Conservation (phyloP, 805 yeast species). For the Wickerhamiella siamensis region DNA sequence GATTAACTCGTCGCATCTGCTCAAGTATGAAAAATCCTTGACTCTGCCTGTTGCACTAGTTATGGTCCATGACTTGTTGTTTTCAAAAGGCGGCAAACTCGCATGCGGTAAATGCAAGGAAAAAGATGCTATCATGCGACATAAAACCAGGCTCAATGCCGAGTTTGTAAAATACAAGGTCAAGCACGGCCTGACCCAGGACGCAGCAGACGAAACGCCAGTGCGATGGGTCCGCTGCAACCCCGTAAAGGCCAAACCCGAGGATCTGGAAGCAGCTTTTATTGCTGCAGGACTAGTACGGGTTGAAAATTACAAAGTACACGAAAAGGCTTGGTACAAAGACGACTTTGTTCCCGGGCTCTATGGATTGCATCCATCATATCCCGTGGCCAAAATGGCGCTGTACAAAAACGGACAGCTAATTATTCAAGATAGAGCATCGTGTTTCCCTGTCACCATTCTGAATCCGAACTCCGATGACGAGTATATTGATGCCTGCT, state of each 20-base stretch:
- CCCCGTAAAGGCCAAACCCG: slow-evolving; percentile 35
- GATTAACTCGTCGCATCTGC: slow-evolving; percentile 53
- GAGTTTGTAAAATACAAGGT: slow-evolving; percentile 69
- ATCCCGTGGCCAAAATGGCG: slow-evolving; percentile 49
- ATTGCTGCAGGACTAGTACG: slow-evolving; percentile 31
- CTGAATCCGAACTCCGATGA: slow-evolving; percentile 48
- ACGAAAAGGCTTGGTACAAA: slow-evolving; percentile 29
- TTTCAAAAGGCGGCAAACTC: slow-evolving; percentile 64
- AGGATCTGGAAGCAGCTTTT: slow-evolving; percentile 24
- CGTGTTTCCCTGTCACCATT: slow-evolving; percentile 89
- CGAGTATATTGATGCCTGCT: slow-evolving; percentile 77
- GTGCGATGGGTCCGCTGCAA: slow-evolving; percentile 45
- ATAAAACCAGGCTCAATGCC: slow-evolving; percentile 68
- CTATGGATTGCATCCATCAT: slow-evolving; percentile 70
- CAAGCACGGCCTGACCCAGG: slow-evolving; percentile 32
- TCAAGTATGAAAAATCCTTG: slow-evolving; percentile 35
- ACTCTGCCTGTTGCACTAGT: slow-evolving; percentile 43
- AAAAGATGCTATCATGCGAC: slow-evolving; percentile 63
- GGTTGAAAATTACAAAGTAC: slow-evolving; percentile 32
- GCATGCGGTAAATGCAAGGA: slow-evolving; percentile 81
- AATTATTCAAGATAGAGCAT: slow-evolving; percentile 90
- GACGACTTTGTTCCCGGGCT: slow-evolving; percentile 65
- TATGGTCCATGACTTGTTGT: slow-evolving; percentile 66
- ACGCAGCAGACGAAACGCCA: slow-evolving; percentile 21
- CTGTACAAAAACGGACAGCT: slow-evolving; percentile 63